Base-by-base conservation (phyloP, 176 grass and related monocot genomes). In the Raddia distichophylla region DNA sequence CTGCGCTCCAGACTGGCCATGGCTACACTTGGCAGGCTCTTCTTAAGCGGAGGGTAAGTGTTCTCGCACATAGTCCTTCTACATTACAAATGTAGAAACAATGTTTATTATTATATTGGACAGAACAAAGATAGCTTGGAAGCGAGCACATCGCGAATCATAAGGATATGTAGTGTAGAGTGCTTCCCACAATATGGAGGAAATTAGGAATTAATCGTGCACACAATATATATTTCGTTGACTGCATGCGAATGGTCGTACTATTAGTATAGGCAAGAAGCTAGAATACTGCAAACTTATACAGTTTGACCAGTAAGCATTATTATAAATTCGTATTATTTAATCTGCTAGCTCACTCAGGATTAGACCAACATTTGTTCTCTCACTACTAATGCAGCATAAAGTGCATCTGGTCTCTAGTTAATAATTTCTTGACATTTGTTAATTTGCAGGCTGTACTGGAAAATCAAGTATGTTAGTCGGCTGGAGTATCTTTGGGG, bases 401-500 rank as follows among this genome's bases (percentile, higher is more conserved):
- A 34, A 17, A 60, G 1, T 79, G 55, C 13, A 60, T 17, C 5
- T 13, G 10, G 4, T 6, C 79, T 64, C 15, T 2, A 27, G 33
- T 60, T 48, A 53, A 73, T 37, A 42, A 0, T 14, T 64, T 56
- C 8, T 22, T 74, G 60, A 87, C 37, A 40, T 65, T 6, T 69
- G 22, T 60, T 72, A 67, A 16, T 73, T 83, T 90, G n/a, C 71
- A 99, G 89, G 35, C 58, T 99, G 22, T 99, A 99, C 80, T 96
- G 91, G 93, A 99, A 99, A 92, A 96, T 96, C 76, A 99, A 99
- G 83, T 99, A 99, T 40, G 67, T 96, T 70, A 99, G 85, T 61
- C 86, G 93, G 42, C 65, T 99, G 54, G 92, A 99, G 34, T 99
- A 94, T 88, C 85, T 99, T 54, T 94, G 93, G 97, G 89, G 67